These are phyloP conservation scores for Coelastrella sp. DNA, from an alignment of 139 green algal genomes.

Conservation along the genomic window DNA sequence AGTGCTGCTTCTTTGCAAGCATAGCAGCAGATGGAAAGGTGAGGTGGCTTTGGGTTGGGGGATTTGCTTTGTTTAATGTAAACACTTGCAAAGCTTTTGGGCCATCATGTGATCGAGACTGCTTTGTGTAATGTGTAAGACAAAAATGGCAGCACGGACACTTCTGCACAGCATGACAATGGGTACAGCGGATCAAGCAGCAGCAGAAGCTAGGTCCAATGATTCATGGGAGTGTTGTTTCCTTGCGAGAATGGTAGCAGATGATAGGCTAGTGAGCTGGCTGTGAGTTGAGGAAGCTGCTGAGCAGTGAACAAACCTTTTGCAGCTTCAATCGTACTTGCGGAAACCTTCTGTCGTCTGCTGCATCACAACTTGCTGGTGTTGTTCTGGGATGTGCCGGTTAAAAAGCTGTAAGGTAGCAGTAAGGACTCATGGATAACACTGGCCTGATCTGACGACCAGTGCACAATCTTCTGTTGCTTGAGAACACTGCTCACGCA, in stretches of 20 bases:
- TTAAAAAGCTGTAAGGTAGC: constrained; percentile 75
- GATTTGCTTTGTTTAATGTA: too few relatives aligned
- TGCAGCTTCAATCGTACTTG: too few relatives aligned
- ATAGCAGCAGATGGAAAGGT: constrained; percentile 73
- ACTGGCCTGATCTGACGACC: constrained; percentile 67
- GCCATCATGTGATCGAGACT: too few relatives aligned
- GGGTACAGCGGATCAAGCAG: constrained; percentile 18
- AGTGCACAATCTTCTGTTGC: too few relatives aligned
- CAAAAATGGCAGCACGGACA: neutral
- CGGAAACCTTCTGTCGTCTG: too few relatives aligned
- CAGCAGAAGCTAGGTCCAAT: constrained; percentile 55
- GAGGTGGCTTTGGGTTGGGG: too few relatives aligned
- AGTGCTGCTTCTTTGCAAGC: constrained; percentile 87
- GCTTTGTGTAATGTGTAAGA: too few relatives aligned
- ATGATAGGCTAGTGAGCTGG: too few relatives aligned
- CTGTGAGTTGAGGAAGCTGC: too few relatives aligned
- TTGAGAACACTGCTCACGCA: too few relatives aligned
- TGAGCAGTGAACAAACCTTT: too few relatives aligned
- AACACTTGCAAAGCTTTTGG: too few relatives aligned
- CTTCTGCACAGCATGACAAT: constrained; percentile 36
- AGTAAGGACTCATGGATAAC: constrained; percentile 62
- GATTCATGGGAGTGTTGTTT: constrained; percentile 74
- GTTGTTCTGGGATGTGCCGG: constrained; percentile 89
- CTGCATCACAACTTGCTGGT: constrained; percentile 53
- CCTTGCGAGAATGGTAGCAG: constrained; percentile 79